Conservation (phyloP, 2,329 filamentous ascomycete genomes). For the Colletotrichum lupini region DNA sequence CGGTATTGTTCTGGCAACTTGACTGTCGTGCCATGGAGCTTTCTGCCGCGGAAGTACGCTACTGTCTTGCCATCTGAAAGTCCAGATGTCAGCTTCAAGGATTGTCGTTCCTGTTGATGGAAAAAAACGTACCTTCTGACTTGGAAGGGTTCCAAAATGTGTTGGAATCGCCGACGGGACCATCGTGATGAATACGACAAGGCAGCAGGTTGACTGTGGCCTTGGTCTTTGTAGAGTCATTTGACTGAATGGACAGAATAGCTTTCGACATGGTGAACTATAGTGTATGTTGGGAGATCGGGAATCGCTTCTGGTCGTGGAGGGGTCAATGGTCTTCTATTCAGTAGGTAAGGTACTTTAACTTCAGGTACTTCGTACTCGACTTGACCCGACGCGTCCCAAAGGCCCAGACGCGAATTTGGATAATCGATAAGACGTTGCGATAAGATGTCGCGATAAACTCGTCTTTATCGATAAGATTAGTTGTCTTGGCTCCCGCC, state of each 20-base stretch:
- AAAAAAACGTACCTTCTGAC: constrained; percentile 53
- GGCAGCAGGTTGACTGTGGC: constrained; percentile 79
- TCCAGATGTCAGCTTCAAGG: constrained; percentile 17
- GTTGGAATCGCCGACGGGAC: constrained; percentile 70
- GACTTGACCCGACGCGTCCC: constrained; percentile 20
- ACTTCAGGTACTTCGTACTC: neutral
- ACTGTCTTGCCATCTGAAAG: constrained; percentile 61
- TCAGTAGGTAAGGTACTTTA: neutral
- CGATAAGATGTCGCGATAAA: constrained; percentile 27
- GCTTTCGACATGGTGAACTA: constrained; percentile 51
- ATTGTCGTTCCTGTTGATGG: neutral
- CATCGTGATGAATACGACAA: constrained; percentile 83
- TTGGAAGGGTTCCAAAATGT: constrained; percentile 77
- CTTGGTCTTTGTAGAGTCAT: constrained; percentile 42
- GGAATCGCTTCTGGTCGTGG: neutral
- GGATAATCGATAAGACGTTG: constrained; percentile 21
- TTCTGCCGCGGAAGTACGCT: constrained; percentile 83
- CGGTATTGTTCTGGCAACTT: constrained; percentile 78
- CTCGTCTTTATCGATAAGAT: constrained; percentile 23
- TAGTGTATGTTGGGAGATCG: neutral
- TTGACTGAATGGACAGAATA: constrained; percentile 53
- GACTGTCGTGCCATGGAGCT: constrained; percentile 75
- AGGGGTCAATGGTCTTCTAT: neutral
- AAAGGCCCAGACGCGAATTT: neutral
- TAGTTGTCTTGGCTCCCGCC: neutral